Conservation (phyloP, 306 rosid species). For the Fragaria iinumae region DNA sequence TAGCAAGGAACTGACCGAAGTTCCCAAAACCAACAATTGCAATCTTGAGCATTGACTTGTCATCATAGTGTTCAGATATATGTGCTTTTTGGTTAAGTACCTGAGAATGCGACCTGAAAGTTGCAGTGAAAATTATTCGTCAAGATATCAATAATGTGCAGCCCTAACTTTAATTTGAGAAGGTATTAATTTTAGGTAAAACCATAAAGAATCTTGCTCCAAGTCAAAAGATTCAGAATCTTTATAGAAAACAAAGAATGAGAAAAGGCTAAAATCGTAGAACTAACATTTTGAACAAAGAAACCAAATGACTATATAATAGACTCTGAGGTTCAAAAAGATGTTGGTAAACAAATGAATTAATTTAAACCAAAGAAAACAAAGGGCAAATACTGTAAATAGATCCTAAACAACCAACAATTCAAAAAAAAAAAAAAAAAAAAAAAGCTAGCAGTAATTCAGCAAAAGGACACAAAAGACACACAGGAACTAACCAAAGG, state of each 20-base stretch:
- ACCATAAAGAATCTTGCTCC: background rate
- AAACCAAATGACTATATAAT: background rate
- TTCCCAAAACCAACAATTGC: conserved; percentile 12
- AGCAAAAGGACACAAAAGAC: background rate
- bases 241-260: background rate
- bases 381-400: background rate
- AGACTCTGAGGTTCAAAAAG: background rate
- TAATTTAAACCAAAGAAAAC: background rate
- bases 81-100: background rate
- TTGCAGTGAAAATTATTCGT: background rate
- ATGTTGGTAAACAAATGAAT: background rate
- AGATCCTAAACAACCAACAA: background rate
- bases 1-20: conserved; percentile 8
- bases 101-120: background rate
- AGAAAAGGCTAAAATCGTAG: background rate
- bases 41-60: conserved; percentile 1
- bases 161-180: background rate
- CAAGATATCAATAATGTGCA: background rate
- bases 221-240: background rate
- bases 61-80: background rate
- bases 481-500: background rate
- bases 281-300: background rate
- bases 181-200: background rate
- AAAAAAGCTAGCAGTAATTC: background rate
- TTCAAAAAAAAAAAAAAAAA: too few relatives aligned